Evolutionary conservation across 176 grass and related monocot genomes (phyloP), one percentile per base, ranked within the genome.

Genomic region (Musa itinerans): DNA sequence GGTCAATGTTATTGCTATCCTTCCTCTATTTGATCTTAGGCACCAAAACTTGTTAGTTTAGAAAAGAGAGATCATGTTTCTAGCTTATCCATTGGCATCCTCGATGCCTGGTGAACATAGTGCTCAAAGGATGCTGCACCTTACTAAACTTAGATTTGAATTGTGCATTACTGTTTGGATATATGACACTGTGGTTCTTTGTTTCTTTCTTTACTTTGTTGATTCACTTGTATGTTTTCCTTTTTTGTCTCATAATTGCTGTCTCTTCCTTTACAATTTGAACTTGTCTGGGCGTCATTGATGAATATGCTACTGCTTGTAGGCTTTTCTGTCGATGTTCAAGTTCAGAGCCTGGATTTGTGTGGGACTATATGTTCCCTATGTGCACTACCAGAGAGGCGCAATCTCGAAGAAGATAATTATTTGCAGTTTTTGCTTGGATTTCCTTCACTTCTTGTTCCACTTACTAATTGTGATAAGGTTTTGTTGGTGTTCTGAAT

Each of bases 391-490:
- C 87, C 90, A 83, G 90, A 97, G 81, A 80, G 68, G 54, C 85
- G 62, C 77, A 90, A 13, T 83, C 79, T 93, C 71, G 84, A 93
- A 74, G 90, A 89, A 78, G 89, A 73, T 81, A 78, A 82, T 68
- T 74, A 82, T 82, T 68, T 86, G 65, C 71, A 97, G 57, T 78
- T 91, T 89, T 81, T 97, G 56, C 52, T 82, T 78, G 84, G 86
- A 9, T 87, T 97, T 79, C 90, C 90, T 83, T 87, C 84, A 76
- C 71, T 93, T 75, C 85, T 97, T 58, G 76, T 85, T 72, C 88
- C 90, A 85, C 90, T 97, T 83, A 77, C 90, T 80, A 81, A 90
- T 69, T 51, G 79, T 79, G 86, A 91, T 26, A 97, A 85, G 90
- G 94, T 97, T 65, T 63, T 63, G 2, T 50, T 22, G 23, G 9